Percentiles rank a stretch among this genome's conserved stretches.
phyloP scores from a whole-genome alignment of 2,329 filamentous ascomycete genomes.

The Sarocladiaceae sp. region DNA sequence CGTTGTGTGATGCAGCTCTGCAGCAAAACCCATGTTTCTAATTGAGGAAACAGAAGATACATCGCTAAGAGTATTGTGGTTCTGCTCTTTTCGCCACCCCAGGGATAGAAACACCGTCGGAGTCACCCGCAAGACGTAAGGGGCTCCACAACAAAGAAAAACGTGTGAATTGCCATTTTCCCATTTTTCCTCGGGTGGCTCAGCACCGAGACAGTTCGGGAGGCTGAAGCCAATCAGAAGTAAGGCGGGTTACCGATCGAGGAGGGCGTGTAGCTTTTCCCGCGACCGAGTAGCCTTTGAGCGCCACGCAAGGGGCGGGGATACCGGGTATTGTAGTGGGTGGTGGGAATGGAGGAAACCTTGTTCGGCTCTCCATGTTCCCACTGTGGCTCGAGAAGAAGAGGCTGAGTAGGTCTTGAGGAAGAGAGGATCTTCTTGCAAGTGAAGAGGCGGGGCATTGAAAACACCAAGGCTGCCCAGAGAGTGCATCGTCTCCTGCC shows the following conservation, averaged over 20 bases:
- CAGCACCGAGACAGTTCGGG: constrained; percentile 6
- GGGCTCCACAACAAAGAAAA: too few species aligned
- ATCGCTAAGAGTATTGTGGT: too few species aligned
- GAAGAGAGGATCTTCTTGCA: neutral
- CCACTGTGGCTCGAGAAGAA: constrained; percentile 3
- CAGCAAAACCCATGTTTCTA: too few species aligned
- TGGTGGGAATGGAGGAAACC: neutral
- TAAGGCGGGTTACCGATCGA: constrained; percentile 5
- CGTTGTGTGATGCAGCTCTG: too few species aligned
- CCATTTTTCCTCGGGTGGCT: constrained; percentile 3
- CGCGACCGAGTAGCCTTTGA: neutral
- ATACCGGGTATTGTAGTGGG: too few species aligned
- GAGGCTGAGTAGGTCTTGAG: neutral
- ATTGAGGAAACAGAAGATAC: too few species aligned
- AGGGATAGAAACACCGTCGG: too few species aligned
- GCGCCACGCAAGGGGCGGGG: neutral
- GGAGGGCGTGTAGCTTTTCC: constrained; percentile 1
- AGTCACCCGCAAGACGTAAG: too few species aligned
- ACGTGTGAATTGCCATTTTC: too few species aligned
- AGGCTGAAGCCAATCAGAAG: constrained; percentile 7
- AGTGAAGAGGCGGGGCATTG: neutral
- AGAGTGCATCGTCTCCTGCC: too few species aligned
- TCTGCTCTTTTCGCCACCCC: too few species aligned
- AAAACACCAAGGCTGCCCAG: neutral
- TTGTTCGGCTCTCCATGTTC: neutral